These are phyloP conservation scores for Steccherinum ochraceum DNA, from an alignment of 768 basidiomycete species.

Conservation along the genomic window DNA sequence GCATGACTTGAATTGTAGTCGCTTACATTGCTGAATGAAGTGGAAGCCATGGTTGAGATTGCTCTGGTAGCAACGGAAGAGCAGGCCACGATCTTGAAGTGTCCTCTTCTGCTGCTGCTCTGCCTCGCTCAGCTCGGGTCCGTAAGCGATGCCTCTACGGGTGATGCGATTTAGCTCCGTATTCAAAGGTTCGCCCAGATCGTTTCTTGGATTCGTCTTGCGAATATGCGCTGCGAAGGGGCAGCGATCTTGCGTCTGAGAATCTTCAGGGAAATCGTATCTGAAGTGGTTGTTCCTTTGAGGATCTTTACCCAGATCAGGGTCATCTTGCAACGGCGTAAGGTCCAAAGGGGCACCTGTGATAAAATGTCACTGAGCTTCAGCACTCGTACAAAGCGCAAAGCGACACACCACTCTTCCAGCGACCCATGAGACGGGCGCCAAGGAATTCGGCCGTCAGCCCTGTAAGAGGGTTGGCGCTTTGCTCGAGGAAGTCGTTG, in stretches of 20 bases:
- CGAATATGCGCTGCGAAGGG: conserved; percentile 25
- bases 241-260: conserved; percentile 18
- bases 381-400: not conserved
- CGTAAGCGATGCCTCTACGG: conserved; percentile 45
- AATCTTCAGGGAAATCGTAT: conserved; percentile 17
- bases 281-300: conserved; percentile 25
- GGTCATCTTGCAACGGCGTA: conserved; percentile 19
- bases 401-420: conserved; percentile 22
- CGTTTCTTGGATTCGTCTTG: conserved; percentile 23
- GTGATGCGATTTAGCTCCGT: conserved; percentile 29
- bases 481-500: conserved; percentile 20
- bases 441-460: conserved; percentile 24
- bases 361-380: too few species aligned
- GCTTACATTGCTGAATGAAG: conserved; percentile 24
- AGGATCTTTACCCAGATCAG: conserved; percentile 20
- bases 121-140: conserved; percentile 38
- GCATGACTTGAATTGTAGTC: not conserved
- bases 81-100: conserved; percentile 38
- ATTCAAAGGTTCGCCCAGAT: conserved; percentile 12
- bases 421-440: conserved; percentile 27
- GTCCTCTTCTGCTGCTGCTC: conserved; percentile 35
- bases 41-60: conserved; percentile 25
- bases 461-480: conserved; percentile 13
- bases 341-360: conserved; percentile 24
- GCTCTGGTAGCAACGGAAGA: conserved; percentile 32